Base-by-base conservation (phyloP, 2,329 filamentous ascomycete species). In the Fusarium transvaalense region DNA sequence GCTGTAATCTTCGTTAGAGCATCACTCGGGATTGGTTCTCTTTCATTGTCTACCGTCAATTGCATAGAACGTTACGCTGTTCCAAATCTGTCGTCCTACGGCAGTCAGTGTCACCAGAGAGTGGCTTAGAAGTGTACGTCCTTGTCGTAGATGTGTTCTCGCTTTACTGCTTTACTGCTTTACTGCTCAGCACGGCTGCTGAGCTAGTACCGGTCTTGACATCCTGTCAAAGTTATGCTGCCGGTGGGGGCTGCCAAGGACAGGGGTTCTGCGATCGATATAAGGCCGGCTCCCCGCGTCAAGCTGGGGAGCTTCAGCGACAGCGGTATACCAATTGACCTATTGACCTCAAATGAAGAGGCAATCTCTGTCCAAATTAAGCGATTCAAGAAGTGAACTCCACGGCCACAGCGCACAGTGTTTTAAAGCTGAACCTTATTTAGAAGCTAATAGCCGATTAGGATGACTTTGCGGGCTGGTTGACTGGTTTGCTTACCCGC, bases 1-100 rank as follows among this genome's bases (percentile, higher is more conserved):
- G 32, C 46, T 50, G 15, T 38, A 37, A 37, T 50, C 46, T 38
- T 48, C 8, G 37, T 15, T 31, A 48, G 19, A 31, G 21, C 19
- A 48, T 48, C 45, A 37, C 45, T 19, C 13, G 31, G 45, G 45
- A n/a, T n/a, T n/a, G 32, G 46, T 50, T 37, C 46, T 50, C 46
- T 37, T 50, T 35, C 9, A 19, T 15, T 50, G 46, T 50, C 46
- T 37, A 21, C 46, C 32, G 23, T 50, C n/a, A 50, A 50, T 50
- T 50, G 46, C 21, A 48, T 48, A 48, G 45, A 48, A 37, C 32
- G 3, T 37, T 35, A 46, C 27, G 42, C 42, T 19, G 25, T 45
- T 45, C 25, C 9, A n/a, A 45, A 31, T 31, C 42, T 45, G 4
- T 19, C 25, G 13, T 19, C 42, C 25, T 4, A 45, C 27, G 42